phyloP scores from a whole-genome alignment of 2,329 filamentous ascomycete species.

The Clonostachys rosea region DNA sequence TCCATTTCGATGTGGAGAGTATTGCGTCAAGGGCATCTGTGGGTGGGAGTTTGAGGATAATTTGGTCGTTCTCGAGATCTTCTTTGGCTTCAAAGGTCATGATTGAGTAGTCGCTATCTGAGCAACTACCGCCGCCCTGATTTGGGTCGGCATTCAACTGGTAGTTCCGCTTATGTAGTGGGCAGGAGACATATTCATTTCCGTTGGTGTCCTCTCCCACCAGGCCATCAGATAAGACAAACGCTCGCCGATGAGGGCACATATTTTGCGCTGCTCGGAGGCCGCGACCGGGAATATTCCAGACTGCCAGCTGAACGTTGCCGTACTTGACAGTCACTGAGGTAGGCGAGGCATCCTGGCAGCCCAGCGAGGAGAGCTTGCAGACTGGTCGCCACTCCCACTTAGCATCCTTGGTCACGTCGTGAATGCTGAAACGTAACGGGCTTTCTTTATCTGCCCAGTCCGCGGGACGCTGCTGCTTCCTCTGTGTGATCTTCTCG shows the following conservation, averaged over 20 bases:
- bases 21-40: slow-evolving; percentile 75
- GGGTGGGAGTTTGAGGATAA: slow-evolving; percentile 78
- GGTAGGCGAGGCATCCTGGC: slow-evolving; percentile 60
- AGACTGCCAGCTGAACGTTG: slow-evolving; percentile 84
- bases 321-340: slow-evolving; percentile 77
- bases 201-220: slow-evolving; percentile 59
- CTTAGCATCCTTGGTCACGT: slow-evolving; percentile 53
- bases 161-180: slow-evolving; percentile 87
- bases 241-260: slow-evolving; percentile 89
- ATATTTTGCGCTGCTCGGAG: slow-evolving; percentile 90
- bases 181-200: slow-evolving; percentile 77
- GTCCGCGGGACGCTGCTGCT: slow-evolving; percentile 68
- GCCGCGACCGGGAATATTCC: slow-evolving; percentile 67
- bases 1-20: slow-evolving; percentile 75
- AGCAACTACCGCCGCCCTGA: slow-evolving; percentile 8
- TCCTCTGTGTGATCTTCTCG: slow-evolving; percentile 68
- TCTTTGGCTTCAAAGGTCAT: slow-evolving; percentile 76
- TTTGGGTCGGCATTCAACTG: slow-evolving; percentile 42
- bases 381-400: slow-evolving; percentile 79
- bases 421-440: slow-evolving; percentile 67
- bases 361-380: slow-evolving; percentile 63
- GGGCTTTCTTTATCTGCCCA: slow-evolving; percentile 67
- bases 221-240: slow-evolving; percentile 82
- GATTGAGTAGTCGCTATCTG: slow-evolving; percentile 68
- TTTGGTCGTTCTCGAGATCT: slow-evolving; percentile 72